These are phyloP conservation scores for Paulinella micropora DNA, from an alignment of 78 protist genomes.

Conservation along the genomic window DNA sequence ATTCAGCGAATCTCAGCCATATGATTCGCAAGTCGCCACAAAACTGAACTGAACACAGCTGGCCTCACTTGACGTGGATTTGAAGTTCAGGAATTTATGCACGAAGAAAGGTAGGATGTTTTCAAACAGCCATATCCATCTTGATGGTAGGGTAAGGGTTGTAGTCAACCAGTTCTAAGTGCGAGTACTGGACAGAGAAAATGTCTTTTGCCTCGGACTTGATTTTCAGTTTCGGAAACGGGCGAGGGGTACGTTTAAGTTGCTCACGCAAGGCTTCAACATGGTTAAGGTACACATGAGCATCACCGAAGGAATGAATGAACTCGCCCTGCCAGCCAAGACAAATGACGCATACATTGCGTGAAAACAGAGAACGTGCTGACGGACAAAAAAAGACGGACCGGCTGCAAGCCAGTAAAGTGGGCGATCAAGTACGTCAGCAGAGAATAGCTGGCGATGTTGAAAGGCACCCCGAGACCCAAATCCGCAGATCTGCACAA, in stretches of 20 bases:
- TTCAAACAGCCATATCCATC: conserved; percentile 18
- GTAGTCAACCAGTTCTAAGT: too few relatives aligned
- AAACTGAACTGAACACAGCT: too few relatives aligned
- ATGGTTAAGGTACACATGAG: conserved; percentile 73
- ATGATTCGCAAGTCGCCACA: too few relatives aligned
- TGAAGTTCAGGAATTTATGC: too few relatives aligned
- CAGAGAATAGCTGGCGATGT: conserved; percentile 74
- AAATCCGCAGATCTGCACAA: background rate
- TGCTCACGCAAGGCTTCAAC: conserved; percentile 46
- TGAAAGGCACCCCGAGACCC: conserved; percentile 84
- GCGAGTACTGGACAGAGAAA: too few relatives aligned
- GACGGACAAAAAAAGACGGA: too few relatives aligned
- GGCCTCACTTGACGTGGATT: too few relatives aligned
- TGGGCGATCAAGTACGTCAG: conserved; percentile 60
- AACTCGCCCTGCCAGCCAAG: conserved; percentile 73
- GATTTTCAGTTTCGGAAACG: background rate
- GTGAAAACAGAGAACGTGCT: too few relatives aligned
- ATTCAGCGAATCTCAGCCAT: too few relatives aligned
- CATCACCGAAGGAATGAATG: conserved; percentile 67
- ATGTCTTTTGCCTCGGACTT: background rate
- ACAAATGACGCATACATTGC: too few relatives aligned
- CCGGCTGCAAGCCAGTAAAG: conserved; percentile 39
- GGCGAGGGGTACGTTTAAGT: background rate
- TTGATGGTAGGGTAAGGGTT: conserved; percentile 9
- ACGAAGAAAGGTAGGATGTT: too few relatives aligned